Percentiles rank a stretch among this genome's conserved stretches.
Conservation (phyloP, 495 filamentous ascomycete genomes). For the Penicillium coprophilum region DNA sequence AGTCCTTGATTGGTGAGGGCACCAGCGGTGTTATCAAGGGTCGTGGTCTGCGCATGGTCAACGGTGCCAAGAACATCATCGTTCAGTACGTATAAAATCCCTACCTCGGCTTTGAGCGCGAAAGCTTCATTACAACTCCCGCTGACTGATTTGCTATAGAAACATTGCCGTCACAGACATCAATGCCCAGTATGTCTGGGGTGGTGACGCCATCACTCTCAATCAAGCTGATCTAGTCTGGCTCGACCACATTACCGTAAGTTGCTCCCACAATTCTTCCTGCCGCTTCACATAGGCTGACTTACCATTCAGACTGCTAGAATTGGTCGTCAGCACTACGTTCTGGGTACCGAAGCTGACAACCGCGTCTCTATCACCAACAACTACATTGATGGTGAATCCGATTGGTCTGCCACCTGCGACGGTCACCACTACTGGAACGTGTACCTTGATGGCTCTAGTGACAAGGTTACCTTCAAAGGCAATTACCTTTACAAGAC, state of each 20-base stretch:
- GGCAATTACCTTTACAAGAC: conserved; percentile 50
- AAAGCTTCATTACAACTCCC: not conserved
- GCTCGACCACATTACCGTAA: conserved; percentile 47
- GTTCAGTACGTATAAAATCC: conserved; percentile 35
- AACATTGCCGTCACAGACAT: conserved; percentile 51
- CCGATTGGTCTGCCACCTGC: conserved; percentile 43
- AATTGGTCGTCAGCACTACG: conserved; percentile 48
- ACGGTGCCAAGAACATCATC: conserved; percentile 45
- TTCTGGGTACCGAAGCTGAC: conserved; percentile 40
- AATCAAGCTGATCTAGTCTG: conserved; percentile 42
- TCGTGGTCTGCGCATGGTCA: conserved; percentile 45
- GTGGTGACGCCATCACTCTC: conserved; percentile 50
- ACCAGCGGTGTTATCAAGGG: conserved; percentile 42
- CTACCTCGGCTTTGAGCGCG: too few relatives aligned
- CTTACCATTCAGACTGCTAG: conserved; percentile 30
- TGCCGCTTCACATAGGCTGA: not conserved
- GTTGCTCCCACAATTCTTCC: not conserved
- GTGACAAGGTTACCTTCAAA: conserved; percentile 45
- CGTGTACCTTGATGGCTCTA: conserved; percentile 41
- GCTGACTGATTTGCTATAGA: conserved; percentile 12
- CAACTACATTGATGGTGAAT: conserved; percentile 44
- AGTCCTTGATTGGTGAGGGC: conserved; percentile 44
- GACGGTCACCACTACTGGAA: conserved; percentile 49
- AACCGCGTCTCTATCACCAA: conserved; percentile 49
- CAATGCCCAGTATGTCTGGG: conserved; percentile 51